Percentiles rank a stretch among this genome's conserved stretches.
Conservation (phyloP, 345 rosid genomes). For the Cardiospermum halicacabum region DNA sequence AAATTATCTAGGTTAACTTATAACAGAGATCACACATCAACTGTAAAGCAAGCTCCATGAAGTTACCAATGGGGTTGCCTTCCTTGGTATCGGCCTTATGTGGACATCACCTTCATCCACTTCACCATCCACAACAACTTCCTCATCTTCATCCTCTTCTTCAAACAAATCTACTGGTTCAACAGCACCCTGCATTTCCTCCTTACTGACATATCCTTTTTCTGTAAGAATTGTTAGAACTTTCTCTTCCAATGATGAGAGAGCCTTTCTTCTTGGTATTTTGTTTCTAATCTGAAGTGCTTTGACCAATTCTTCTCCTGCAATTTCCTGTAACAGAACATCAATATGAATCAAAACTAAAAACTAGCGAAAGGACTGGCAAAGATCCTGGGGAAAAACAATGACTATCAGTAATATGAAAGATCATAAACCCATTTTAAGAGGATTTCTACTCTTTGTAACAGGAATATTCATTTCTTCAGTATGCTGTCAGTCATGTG, state of each 20-base stretch:
- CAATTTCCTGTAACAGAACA: conserved; percentile 59
- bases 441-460: not conserved
- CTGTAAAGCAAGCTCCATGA: conserved; percentile 7
- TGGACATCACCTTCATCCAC: conserved; percentile 98
- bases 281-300: conserved; percentile 77
- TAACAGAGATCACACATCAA: not conserved
- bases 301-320: conserved; percentile 67
- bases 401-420: not conserved
- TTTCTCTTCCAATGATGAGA: conserved; percentile 73
- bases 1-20: too few species aligned
- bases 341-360: conserved; percentile 5
- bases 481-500: not conserved
- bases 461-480: not conserved
- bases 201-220: conserved; percentile 76
- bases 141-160: conserved; percentile 98
- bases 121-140: conserved; percentile 94
- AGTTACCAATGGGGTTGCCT: conserved; percentile 65
- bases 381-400: too few species aligned
- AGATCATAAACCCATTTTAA: not conserved
- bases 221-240: conserved; percentile 75
- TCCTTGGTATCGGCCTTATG: conserved; percentile 76
- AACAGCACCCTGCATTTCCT: conserved; percentile 37
- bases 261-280: conserved; percentile 89
- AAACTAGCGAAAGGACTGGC: too few species aligned
- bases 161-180: conserved; percentile 70